Evolutionary conservation across 2,329 filamentous ascomycete species (phyloP).

Genomic region (Tothia fuscella): DNA sequence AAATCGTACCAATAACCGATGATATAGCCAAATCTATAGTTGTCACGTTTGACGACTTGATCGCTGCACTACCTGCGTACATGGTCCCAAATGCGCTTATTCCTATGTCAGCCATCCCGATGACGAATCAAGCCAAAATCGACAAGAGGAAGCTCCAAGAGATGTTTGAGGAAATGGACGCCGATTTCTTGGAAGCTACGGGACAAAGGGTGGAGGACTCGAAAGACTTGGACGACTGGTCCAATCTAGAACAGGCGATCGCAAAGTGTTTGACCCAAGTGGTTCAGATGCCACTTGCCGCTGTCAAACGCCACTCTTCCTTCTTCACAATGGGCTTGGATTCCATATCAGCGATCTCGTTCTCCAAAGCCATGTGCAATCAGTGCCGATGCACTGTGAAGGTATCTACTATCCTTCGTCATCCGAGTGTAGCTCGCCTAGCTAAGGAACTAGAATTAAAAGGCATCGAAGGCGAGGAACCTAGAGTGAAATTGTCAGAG

Average conservation of each 20-base stretch:
- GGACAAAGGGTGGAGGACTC: conserved; percentile 22
- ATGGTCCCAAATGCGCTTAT: conserved; percentile 70
- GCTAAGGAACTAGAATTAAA: not conserved
- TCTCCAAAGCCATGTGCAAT: conserved; percentile 47
- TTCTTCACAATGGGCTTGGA: conserved; percentile 72
- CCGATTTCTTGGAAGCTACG: conserved; percentile 33
- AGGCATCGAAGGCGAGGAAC: no score
- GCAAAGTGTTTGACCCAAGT: conserved; percentile 41
- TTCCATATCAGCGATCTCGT: conserved; percentile 66
- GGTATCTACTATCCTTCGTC: conserved; percentile 9
- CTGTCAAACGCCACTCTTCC: conserved; percentile 53
- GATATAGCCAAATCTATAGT: no score
- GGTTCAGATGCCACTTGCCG: conserved; percentile 32
- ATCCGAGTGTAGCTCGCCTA: conserved; percentile 8
- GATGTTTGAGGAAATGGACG: conserved; percentile 36
- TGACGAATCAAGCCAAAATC: conserved; percentile 64
- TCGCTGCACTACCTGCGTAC: conserved; percentile 53
- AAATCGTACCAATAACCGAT: no score
- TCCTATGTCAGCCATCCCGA: conserved; percentile 55
- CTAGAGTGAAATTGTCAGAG: not conserved
- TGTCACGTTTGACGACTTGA: conserved; percentile 34
- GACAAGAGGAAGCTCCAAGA: conserved; percentile 45
- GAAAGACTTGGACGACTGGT: conserved; percentile 35
- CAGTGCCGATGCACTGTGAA: not conserved
- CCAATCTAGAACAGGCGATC: conserved; percentile 43